phyloP scores from a whole-genome alignment of 768 basidiomycete species.

The Exidia glandulosa region DNA sequence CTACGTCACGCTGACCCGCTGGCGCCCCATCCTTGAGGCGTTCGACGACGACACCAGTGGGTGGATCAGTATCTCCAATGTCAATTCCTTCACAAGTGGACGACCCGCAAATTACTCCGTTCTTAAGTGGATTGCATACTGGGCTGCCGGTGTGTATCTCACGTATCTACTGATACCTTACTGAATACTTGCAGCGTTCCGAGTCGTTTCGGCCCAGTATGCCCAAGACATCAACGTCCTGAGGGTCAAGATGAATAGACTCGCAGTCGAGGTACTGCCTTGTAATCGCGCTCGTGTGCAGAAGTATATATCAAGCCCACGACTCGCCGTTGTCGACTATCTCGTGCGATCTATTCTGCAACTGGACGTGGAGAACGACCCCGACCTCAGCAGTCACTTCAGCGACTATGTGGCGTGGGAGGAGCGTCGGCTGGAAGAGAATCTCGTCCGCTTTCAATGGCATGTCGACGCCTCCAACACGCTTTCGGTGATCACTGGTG shows the following conservation, averaged over 20 bases:
- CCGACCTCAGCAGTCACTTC: not conserved
- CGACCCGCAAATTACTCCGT: conserved; percentile 8
- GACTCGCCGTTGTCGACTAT: not conserved
- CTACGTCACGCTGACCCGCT: conserved; percentile 11
- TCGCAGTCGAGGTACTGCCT: not conserved
- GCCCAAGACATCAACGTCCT: not conserved
- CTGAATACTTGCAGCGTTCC: not conserved
- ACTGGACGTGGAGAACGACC: not conserved
- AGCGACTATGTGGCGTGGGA: not conserved
- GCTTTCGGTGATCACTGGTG: not conserved
- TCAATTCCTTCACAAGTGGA: conserved; percentile 19
- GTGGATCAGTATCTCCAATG: conserved; percentile 21
- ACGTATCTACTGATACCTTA: too few relatives aligned
- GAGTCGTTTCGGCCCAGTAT: not conserved
- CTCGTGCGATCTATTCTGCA: not conserved
- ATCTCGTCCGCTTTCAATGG: not conserved
- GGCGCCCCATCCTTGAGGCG: conserved; percentile 19
- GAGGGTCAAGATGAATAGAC: not conserved
- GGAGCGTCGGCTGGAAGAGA: not conserved
- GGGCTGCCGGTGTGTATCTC: not conserved
- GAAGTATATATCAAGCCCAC: not conserved
- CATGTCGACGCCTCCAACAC: not conserved
- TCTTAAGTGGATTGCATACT: not conserved
- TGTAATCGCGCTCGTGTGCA: not conserved
- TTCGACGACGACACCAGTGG: conserved; percentile 25